Conservation (phyloP, 352 stramenopile genomes). For the Achlya hypogyna region DNA sequence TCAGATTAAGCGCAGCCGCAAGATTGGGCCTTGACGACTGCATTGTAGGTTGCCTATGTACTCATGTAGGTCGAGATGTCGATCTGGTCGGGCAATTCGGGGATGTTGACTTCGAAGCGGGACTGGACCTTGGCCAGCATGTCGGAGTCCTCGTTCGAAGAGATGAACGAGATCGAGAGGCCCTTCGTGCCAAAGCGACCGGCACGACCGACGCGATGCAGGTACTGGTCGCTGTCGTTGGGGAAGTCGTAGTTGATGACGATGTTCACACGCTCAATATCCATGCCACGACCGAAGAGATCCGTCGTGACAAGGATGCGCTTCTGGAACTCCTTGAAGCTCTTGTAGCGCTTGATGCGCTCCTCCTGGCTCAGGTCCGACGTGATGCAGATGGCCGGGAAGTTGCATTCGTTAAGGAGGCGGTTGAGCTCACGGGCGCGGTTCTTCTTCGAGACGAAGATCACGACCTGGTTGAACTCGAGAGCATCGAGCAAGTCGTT, state of each 20-base stretch:
- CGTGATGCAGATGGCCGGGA: slow-evolving; percentile 99
- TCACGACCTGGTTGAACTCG: slow-evolving; percentile 99
- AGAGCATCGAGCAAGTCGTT: slow-evolving; percentile 99
- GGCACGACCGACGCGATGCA: slow-evolving; percentile 97
- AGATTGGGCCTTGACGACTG: neutral
- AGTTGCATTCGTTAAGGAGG: slow-evolving; percentile 99
- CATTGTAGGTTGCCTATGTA: slow-evolving; percentile 38
- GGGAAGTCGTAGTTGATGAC: slow-evolving; percentile 99
- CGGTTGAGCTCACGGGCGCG: slow-evolving; percentile 96
- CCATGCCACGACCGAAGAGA: slow-evolving; percentile 99
- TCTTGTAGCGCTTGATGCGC: slow-evolving; percentile 97
- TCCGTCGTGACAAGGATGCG: slow-evolving; percentile 99
- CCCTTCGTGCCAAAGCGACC: slow-evolving; percentile 99
- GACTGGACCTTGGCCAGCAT: slow-evolving; percentile 98
- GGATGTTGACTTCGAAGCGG: slow-evolving; percentile 99
- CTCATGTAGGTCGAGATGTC: slow-evolving; percentile 98
- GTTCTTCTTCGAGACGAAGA: slow-evolving; percentile 97
- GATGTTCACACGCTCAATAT: slow-evolving; percentile 99
- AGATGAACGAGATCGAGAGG: slow-evolving; percentile 99
- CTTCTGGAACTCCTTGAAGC: slow-evolving; percentile 99
- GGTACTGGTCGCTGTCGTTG: slow-evolving; percentile 96
- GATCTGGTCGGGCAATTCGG: slow-evolving; percentile 98
- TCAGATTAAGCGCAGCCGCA: slow-evolving; percentile 3
- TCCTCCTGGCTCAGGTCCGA: slow-evolving; percentile 96
- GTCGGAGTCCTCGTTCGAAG: slow-evolving; percentile 94